Base-by-base conservation (phyloP, 2,329 filamentous ascomycete species). In the Hymenoscyphus albidus region DNA sequence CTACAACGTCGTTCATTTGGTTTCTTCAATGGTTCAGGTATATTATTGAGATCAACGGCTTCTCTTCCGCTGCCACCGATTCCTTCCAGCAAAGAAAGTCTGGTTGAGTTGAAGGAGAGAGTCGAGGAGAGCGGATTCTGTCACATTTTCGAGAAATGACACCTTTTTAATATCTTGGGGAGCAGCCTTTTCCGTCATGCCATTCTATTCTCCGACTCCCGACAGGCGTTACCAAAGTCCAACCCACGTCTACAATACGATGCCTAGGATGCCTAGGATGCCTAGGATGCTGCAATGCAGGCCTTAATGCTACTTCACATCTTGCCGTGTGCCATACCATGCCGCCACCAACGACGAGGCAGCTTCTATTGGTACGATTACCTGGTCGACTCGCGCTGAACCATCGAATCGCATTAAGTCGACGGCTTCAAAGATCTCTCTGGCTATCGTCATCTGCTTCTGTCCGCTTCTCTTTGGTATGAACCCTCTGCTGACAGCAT, bases 371-470 rank as follows among this genome's bases (percentile, higher is more conserved):
- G 48, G 48, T 22, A 54, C 48, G 18, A 54, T 54, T 27, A 27
- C 48, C 48, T 7, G n/a, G n/a, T 51, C 5, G 44, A 18, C 6
- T 14, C 5, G 6, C n/a, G 42, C 44, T 48, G n/a, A 5, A 48
- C 44, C 48, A 54, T 18, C 18, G 48, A 13, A 54, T 54, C 22
- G 18, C 48, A 54, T 54, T 3, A 54, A 54, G 48, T 10, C 7
- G n/a, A 18, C 44, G 10, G 3, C 44, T 9, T 22, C 7, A n/a
- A 51, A 22, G 44, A 51, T 9, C 22, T 22, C 22, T 51, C 22
- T 51, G n/a, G 44, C n/a, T 51, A 22, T 51, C 44, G 44, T 51
- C n/a, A 51, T 51, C n/a, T 51, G 44, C 44, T 51, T 51, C 44
- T 51, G 2, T 27, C 27, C 27, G 27, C 27, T 27, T 27, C 27